Percentiles rank a stretch among this genome's conserved stretches.
Conservation (phyloP, 305 asterid genomes). For the Fraxinus nigra region DNA sequence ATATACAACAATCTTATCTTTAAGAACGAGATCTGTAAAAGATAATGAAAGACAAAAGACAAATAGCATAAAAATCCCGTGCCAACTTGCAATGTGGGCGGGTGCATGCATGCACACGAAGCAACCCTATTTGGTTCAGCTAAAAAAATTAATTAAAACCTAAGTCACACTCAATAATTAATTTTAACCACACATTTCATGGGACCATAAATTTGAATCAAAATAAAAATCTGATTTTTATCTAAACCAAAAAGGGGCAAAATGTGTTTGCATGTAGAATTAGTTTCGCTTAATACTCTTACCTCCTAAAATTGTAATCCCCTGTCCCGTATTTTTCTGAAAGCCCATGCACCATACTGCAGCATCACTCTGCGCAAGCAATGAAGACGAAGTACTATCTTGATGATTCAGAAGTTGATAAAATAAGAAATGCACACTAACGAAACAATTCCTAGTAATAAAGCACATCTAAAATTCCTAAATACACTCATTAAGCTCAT, state of each 20-base stretch:
- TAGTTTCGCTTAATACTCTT: conserved; percentile 8
- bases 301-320: conserved; percentile 92
- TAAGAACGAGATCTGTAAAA: conserved; percentile 54
- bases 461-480: background rate
- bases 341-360: conserved; percentile 88
- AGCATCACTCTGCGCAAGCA: conserved; percentile 61
- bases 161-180: no score
- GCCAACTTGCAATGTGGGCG: background rate
- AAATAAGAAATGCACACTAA: background rate
- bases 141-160: no score
- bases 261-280: background rate
- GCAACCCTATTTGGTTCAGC: background rate
- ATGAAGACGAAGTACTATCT: conserved; percentile 1
- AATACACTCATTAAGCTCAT: background rate
- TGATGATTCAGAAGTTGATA: background rate
- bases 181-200: no score
- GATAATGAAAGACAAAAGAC: background rate
- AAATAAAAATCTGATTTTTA: background rate
- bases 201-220: background rate
- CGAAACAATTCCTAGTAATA: background rate
- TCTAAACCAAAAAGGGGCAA: background rate
- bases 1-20: conserved; percentile 78
- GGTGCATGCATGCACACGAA: background rate
- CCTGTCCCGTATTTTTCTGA: conserved; percentile 74
- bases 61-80: background rate